Evolutionary conservation across 2,329 filamentous ascomycete species (phyloP), one percentile per base, ranked within the genome.

Genomic region (Domatiomyces catenatus): DNA sequence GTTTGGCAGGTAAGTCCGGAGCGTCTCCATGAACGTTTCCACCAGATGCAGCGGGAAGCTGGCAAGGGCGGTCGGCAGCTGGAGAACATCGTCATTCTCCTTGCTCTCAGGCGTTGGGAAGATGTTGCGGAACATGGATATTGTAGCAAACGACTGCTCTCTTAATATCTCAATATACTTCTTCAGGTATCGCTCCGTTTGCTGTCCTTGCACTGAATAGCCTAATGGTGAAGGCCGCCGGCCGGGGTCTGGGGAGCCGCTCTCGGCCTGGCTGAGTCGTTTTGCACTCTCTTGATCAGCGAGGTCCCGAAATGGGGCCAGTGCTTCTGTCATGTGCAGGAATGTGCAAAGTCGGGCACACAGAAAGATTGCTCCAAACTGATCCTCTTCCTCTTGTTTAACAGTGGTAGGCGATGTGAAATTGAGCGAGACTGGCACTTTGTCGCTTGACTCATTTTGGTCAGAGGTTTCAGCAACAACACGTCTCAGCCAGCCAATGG

Each of bases 161-260:
- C 92, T 84, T 65, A 96, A 96, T 24, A 98, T 88, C 64, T 98
- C 92, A 60, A 98, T 86, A 66, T 94, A 98, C 46, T 89, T 79
- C 66, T 96, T 98, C 44, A 98, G 71, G 61, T 88, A 98, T 48
- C 88, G 78, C 66, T 96, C 92, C 1, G 89, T 95, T 65, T 96
- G 92, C 61, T 94, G 88, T 0, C 90, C 90, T 1, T 79, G 47
- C 10, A 57, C 28, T 1, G 52, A 18, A 22, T 52, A 44, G 20
- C 36, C 44, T 10, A 36, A 32, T 3, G 43, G 45, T 8, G 54
- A 56, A 32, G 50, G 18, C 36, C 48, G 49, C 12, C 55, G 53
- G 12, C 32, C 36, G 10, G 46, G 24, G 46, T 51, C 44, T 39
- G 50, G 4, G 4, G 47, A 45, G 3, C 49, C 42, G 32, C 26